Conservation (phyloP, 805 yeast genomes). For the Spathaspora hagerdaliae region DNA sequence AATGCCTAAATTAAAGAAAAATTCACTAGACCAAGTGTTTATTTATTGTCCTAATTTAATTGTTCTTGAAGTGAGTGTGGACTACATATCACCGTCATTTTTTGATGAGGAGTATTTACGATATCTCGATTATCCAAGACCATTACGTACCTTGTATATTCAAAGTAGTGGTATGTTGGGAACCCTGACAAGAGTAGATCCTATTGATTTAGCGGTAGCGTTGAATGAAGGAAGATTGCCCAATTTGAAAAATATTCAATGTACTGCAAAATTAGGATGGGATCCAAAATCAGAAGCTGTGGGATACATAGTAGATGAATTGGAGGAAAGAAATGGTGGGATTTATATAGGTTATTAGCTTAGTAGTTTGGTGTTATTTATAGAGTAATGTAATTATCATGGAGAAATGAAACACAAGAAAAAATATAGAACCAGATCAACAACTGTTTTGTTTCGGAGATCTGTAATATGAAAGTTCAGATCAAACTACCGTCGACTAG, state of each 20-base stretch:
- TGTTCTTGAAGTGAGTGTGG: slow-evolving; percentile 68
- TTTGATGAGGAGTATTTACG: slow-evolving; percentile 32
- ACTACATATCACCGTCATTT: slow-evolving; percentile 55
- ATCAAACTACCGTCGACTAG: slow-evolving; percentile 5
- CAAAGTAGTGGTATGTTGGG: slow-evolving; percentile 88
- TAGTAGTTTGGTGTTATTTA: background rate
- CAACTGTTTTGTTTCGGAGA: background rate
- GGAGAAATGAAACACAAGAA: background rate
- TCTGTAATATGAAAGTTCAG: slow-evolving; percentile 4
- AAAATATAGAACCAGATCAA: background rate
- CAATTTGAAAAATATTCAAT: slow-evolving; percentile 52
- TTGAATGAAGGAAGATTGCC: slow-evolving; percentile 77
- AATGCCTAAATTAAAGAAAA: slow-evolving; percentile 71
- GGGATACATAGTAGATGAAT: slow-evolving; percentile 52
- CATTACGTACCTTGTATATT: slow-evolving; percentile 60
- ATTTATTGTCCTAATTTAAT: slow-evolving; percentile 70
- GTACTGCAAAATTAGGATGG: slow-evolving; percentile 87
- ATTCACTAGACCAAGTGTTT: slow-evolving; percentile 71
- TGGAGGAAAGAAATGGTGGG: slow-evolving; percentile 79
- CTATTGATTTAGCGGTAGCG: slow-evolving; percentile 85
- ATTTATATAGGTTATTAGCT: slow-evolving; percentile 45
- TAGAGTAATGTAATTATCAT: background rate
- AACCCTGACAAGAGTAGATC: slow-evolving; percentile 75
- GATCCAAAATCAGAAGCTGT: slow-evolving; percentile 45
- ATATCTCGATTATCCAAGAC: slow-evolving; percentile 27